Percentiles rank a stretch among this genome's conserved stretches.
These are phyloP conservation scores for Graphium sp. DNA, from an alignment of 2,329 filamentous ascomycete species.

Conservation along the genomic window DNA sequence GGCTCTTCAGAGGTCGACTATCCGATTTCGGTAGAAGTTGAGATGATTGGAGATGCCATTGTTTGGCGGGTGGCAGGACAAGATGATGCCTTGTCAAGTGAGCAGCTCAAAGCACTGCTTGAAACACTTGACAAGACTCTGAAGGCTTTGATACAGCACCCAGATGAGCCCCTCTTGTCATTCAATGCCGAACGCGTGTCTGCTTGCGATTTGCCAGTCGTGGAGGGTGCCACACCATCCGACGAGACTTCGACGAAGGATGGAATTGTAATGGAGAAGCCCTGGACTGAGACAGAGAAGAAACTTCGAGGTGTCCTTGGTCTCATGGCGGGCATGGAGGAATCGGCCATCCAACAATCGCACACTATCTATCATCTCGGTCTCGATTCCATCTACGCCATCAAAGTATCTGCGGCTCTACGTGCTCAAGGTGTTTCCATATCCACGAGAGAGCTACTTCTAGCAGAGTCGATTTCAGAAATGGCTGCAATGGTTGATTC, in stretches of 20 bases:
- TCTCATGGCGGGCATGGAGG: constrained; percentile 42
- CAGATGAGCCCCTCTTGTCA: constrained; percentile 31
- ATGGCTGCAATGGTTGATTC: constrained; percentile 30
- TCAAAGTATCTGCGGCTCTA: constrained; percentile 62
- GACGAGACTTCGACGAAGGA: not conserved
- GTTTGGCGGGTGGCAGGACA: constrained; percentile 61
- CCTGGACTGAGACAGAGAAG: constrained; percentile 18
- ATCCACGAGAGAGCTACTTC: constrained; percentile 55
- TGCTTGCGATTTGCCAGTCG: constrained; percentile 43
- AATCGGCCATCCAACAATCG: constrained; percentile 36
- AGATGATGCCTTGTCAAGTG: constrained; percentile 27
- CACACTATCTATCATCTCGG: constrained; percentile 70
- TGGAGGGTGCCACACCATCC: not conserved
- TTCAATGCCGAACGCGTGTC: constrained; percentile 36
- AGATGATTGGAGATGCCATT: constrained; percentile 36
- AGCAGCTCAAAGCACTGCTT: constrained; percentile 33
- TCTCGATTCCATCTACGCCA: constrained; percentile 80
- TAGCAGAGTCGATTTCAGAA: constrained; percentile 42
- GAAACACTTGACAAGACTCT: constrained; percentile 42
- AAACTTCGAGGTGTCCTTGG: constrained; percentile 30
- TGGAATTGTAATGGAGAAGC: too few species aligned
- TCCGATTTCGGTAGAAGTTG: constrained; percentile 68
- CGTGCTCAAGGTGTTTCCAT: constrained; percentile 45
- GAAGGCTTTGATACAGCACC: constrained; percentile 29
- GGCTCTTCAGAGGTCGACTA: constrained; percentile 60